Base-by-base conservation (phyloP, 768 basidiomycete genomes). In the Myochromella boudieri region DNA sequence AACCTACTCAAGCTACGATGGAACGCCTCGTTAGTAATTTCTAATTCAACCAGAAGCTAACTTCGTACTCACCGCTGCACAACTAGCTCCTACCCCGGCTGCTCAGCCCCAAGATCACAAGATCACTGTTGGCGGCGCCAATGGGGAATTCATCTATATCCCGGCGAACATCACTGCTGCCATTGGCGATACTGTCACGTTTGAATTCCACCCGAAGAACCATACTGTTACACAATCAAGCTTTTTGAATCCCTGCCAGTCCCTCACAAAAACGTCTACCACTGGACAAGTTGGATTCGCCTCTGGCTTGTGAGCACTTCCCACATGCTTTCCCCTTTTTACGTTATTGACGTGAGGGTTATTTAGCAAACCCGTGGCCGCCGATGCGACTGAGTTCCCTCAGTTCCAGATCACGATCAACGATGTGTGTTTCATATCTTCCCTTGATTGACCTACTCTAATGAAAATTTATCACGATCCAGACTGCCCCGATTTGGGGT, bases 401-500 rank as follows among this genome's bases (percentile, higher is more conserved):
- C 73, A 68, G 0, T 80, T 71, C 61, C 64, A 64, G 12, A 64
- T 82, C 53, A 70, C 61, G 15, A 63, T 81, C 49, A 78, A 81
- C 59, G 71, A 81, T 52, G 69, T 59, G 49, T 22, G 60, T 61
- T 18, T 17, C 24, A n/a, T n/a, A n/a, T n/a, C n/a, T n/a, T n/a
- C n/a, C n/a, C n/a, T n/a, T n/a, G n/a, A n/a, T n/a, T n/a, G n/a
- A n/a, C n/a, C n/a, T n/a, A n/a, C n/a, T n/a, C n/a, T n/a, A n/a
- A n/a, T n/a, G n/a, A n/a, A n/a, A n/a, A n/a, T n/a, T n/a, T n/a
- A n/a, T n/a, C n/a, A n/a, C n/a, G n/a, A n/a, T n/a, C n/a, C n/a
- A 65, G 73, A 76, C 74, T 22, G 58, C 67, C 6, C 80, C 81
- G 3, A 73, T 82, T 58, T 84, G 78, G 81, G 76, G 71, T 3